A percentile compares a stretch with the other conserved stretches of the same genome.
Conservation (phyloP, 2,329 filamentous ascomycete species). For the Ascochyta viciae-villosae region DNA sequence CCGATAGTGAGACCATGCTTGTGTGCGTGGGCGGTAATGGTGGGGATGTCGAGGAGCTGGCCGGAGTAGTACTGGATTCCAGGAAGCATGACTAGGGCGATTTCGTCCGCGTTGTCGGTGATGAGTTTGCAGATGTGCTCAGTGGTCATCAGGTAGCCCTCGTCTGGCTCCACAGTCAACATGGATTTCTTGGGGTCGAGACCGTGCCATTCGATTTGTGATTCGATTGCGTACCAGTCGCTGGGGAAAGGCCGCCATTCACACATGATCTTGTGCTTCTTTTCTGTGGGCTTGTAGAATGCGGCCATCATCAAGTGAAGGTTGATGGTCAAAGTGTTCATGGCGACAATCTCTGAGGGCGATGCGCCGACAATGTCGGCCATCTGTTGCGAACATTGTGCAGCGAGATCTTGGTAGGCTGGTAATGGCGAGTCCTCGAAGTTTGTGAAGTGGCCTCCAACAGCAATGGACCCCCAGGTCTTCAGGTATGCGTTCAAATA, state of each 20-base stretch:
- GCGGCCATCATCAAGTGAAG: slow-evolving; percentile 83
- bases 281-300: slow-evolving; percentile 75
- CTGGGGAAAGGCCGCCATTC: slow-evolving; percentile 90
- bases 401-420: slow-evolving; percentile 80
- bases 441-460: slow-evolving; percentile 79
- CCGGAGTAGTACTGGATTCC: slow-evolving; percentile 92
- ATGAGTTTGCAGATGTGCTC: slow-evolving; percentile 74
- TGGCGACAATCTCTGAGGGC: slow-evolving; percentile 78
- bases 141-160: slow-evolving; percentile 69
- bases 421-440: slow-evolving; percentile 73
- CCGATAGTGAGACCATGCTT: slow-evolving; percentile 74
- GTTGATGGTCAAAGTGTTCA: slow-evolving; percentile 85
- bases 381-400: slow-evolving; percentile 72
- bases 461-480: slow-evolving; percentile 84
- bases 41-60: slow-evolving; percentile 81
- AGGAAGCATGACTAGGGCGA: slow-evolving; percentile 79
- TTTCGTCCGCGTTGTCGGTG: slow-evolving; percentile 72
- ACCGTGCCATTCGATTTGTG: slow-evolving; percentile 76
- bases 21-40: slow-evolving; percentile 79
- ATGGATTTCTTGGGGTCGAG: slow-evolving; percentile 69
- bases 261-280: slow-evolving; percentile 78
- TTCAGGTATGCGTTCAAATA: slow-evolving; percentile 76
- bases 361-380: slow-evolving; percentile 77
- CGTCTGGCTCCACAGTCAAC: slow-evolving; percentile 73
- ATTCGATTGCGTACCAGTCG: slow-evolving; percentile 85